These are phyloP conservation scores for Neurospora sp. DNA, from an alignment of 495 filamentous ascomycete genomes.

Conservation along the genomic window DNA sequence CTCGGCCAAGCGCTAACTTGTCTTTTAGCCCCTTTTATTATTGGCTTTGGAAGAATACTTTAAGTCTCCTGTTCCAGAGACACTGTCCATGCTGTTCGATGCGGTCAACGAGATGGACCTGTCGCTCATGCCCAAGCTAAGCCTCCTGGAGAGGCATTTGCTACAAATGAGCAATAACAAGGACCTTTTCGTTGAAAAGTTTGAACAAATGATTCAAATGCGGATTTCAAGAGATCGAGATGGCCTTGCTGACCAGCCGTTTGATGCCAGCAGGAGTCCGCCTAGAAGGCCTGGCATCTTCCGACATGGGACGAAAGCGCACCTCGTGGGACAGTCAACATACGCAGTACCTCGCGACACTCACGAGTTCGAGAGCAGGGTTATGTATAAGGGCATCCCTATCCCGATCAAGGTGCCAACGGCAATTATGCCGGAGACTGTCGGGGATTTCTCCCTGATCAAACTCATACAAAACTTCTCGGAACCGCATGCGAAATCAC, in stretches of 20 bases:
- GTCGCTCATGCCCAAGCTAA: slow-evolving; percentile 82
- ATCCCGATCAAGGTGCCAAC: slow-evolving; percentile 94
- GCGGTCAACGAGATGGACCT: slow-evolving; percentile 96
- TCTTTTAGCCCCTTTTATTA: slow-evolving; percentile 68
- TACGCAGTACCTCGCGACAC: slow-evolving; percentile 81
- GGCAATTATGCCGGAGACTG: slow-evolving; percentile 86
- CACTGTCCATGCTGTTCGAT: slow-evolving; percentile 78
- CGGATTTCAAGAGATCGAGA: slow-evolving; percentile 44
- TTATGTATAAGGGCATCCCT: slow-evolving; percentile 89
- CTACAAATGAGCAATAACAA: slow-evolving; percentile 85
- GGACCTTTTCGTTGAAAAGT: slow-evolving; percentile 96
- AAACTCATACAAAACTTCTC: slow-evolving; percentile 94
- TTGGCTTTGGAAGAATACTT: slow-evolving; percentile 98
- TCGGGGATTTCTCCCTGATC: slow-evolving; percentile 94
- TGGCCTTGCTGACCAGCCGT: slow-evolving; percentile 27
- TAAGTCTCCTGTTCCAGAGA: slow-evolving; percentile 80
- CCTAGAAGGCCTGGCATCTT: slow-evolving; percentile 38
- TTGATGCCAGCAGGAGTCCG: slow-evolving; percentile 37
- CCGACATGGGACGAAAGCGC: slow-evolving; percentile 43
- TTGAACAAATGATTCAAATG: slow-evolving; percentile 80
- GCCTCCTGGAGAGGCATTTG: slow-evolving; percentile 72
- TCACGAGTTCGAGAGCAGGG: slow-evolving; percentile 90
- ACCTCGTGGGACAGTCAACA: slow-evolving; percentile 36
- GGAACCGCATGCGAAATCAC: slow-evolving; percentile 62
- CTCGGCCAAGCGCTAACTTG: slow-evolving; percentile 15